phyloP scores from a whole-genome alignment of 176 grass and related monocot species.

The Avena sativa region DNA sequence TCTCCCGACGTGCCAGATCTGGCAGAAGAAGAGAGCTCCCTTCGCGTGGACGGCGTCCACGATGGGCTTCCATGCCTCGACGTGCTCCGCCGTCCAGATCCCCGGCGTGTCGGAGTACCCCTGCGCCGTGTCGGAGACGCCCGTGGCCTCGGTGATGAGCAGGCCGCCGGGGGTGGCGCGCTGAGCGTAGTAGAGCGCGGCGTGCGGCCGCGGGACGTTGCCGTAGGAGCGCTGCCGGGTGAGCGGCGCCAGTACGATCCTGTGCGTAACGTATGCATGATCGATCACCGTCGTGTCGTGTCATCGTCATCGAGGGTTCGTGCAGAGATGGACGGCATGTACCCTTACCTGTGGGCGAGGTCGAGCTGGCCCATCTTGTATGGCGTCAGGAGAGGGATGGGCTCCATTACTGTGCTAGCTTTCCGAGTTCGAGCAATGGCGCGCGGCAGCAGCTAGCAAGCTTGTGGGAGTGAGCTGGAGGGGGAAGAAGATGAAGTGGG shows the following conservation, averaged over 20 bases:
- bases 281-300: too few species aligned
- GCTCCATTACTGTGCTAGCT: background rate
- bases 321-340: too few species aligned
- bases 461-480: too few species aligned
- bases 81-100: background rate
- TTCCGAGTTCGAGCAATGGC: background rate
- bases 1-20: background rate
- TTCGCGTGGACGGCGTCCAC: background rate
- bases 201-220: background rate
- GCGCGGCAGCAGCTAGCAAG: background rate
- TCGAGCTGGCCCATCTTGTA: conserved; percentile 3
- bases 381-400: background rate
- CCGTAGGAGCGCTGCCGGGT: conserved; percentile 7
- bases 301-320: too few species aligned
- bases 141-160: background rate
- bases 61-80: background rate
- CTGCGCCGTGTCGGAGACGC: background rate
- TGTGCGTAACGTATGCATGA: background rate
- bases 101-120: background rate
- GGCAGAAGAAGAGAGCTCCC: background rate
- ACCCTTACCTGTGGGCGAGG: conserved; percentile 1
- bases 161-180: background rate
- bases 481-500: background rate
- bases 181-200: background rate
- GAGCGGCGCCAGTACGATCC: background rate